Base-by-base conservation (phyloP, 306 rosid species). In the Lathyrus sativus region DNA sequence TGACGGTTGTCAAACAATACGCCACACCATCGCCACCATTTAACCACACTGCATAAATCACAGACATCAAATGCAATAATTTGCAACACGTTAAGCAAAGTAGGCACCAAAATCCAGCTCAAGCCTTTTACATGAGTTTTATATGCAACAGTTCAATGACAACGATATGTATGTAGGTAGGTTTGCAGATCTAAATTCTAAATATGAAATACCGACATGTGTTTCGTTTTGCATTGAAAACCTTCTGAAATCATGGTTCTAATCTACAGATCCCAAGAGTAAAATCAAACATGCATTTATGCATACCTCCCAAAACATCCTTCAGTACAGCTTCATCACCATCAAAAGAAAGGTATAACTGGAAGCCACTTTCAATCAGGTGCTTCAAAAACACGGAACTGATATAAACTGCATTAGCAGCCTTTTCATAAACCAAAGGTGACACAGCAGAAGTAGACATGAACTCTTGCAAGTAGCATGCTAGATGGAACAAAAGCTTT, bases 401-500 rank as follows among this genome's bases (percentile, higher is more conserved):
- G 39, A 95, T 81, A 79, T 95, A 85, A 68, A 87, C 82, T 24
- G 96, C 96, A 85, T 91, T 90, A 18, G 88, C 80, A 65, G 99
- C 95, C 80, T 95, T 88, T 63, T 78, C 87, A 72, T 88, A 85
- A 49, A 69, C 92, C 77, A 55, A 65, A 59, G 88, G 80, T 26
- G 86, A 74, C 28, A 72, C 87, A 63, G 83, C 95, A 62, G 92
- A 69, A 55, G 80, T 61, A 76, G 96, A 85, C 80, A 82, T 74
- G 71, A 81, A 86, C 73, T 90, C 95, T 74, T 91, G 95, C 81
- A 95, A 85, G 78, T 83, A 85, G 87, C 91, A 51, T 19, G 92
- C 88, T 74, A 95, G 71, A 76, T 90, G 97, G 82, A 87, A 84
- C 82, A 95, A 82, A 85, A 95, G 78, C 85, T 95, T 95, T 6